phyloP scores from a whole-genome alignment of 73 alveolate species.

The Halteria grandinella region DNA sequence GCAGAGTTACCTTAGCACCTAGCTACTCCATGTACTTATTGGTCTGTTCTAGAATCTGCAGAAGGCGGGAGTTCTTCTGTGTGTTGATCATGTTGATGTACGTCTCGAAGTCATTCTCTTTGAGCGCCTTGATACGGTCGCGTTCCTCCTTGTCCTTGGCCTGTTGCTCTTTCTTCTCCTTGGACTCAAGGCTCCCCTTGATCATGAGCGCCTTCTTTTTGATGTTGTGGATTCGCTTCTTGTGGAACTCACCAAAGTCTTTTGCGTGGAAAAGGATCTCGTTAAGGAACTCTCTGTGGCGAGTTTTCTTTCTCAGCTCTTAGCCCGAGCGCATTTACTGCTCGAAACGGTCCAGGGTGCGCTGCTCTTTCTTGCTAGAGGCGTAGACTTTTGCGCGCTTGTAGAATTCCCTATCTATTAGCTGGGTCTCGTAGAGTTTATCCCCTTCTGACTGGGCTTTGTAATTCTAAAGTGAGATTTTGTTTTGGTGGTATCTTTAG shows the following conservation, averaged over 20 bases:
- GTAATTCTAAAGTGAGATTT: slow-evolving; percentile 64
- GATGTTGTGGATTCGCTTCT: slow-evolving; percentile 78
- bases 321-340: slow-evolving; percentile 83
- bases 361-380: slow-evolving; percentile 72
- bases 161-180: slow-evolving; percentile 85
- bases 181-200: slow-evolving; percentile 85
- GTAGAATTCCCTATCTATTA: slow-evolving; percentile 85
- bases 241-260: slow-evolving; percentile 89
- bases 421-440: slow-evolving; percentile 72
- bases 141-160: slow-evolving; percentile 89
- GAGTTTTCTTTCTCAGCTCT: slow-evolving; percentile 87
- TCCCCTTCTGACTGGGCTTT: slow-evolving; percentile 70
- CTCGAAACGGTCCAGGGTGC: slow-evolving; percentile 82
- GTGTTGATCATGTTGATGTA: slow-evolving; percentile 84
- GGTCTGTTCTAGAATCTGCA: slow-evolving; percentile 94
- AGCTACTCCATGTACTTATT: slow-evolving; percentile 90
- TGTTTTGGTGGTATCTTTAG: slow-evolving; percentile 45
- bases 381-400: slow-evolving; percentile 68
- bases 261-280: slow-evolving; percentile 84
- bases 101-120: slow-evolving; percentile 92
- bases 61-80: slow-evolving; percentile 93
- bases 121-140: slow-evolving; percentile 88
- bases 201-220: slow-evolving; percentile 86
- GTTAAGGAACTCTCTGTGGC: slow-evolving; percentile 91
- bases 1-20: slow-evolving; percentile 94